phyloP scores from a whole-genome alignment of 495 filamentous ascomycete species.

The Ascobolus immersus region DNA sequence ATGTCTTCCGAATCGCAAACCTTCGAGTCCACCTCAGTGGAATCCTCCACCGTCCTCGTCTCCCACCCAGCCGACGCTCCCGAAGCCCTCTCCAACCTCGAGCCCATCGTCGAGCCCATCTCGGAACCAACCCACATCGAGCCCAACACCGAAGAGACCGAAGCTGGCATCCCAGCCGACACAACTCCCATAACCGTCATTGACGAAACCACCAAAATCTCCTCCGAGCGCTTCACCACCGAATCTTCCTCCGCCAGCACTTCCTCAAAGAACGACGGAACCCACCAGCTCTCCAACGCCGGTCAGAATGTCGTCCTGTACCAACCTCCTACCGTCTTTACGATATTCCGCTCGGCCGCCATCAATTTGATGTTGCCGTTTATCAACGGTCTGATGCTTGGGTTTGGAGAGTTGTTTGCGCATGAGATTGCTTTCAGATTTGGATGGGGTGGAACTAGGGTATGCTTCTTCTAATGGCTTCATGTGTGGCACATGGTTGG shows the following conservation, averaged over 20 bases:
- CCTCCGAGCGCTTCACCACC: too few species aligned
- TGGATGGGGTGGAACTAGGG: constrained; percentile 83
- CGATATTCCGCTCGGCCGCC: constrained; percentile 59
- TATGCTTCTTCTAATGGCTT: constrained; percentile 26
- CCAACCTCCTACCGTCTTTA: constrained; percentile 62
- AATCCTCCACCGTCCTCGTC: too few species aligned
- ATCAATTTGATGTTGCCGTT: constrained; percentile 92
- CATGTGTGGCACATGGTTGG: too few species aligned
- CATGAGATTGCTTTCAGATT: constrained; percentile 82
- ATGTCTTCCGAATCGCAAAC: constrained; percentile 18
- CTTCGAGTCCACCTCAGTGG: constrained; percentile 7
- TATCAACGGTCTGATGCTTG: constrained; percentile 93
- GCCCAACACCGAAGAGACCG: constrained; percentile 10
- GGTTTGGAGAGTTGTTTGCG: constrained; percentile 86
- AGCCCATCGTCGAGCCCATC: constrained; percentile 1
- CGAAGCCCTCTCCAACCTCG: background rate
- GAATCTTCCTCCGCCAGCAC: too few species aligned
- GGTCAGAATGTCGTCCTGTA: constrained; percentile 46
- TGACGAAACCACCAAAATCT: constrained; percentile 7
- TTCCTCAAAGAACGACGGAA: too few species aligned
- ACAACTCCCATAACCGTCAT: background rate
- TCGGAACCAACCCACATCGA: background rate
- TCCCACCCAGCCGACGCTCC: constrained; percentile 4
- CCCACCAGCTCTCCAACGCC: constrained; percentile 18
- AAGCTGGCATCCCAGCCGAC: background rate